Base-by-base conservation (phyloP, 2,329 filamentous ascomycete genomes). In the Furcasterigmium furcatum region DNA sequence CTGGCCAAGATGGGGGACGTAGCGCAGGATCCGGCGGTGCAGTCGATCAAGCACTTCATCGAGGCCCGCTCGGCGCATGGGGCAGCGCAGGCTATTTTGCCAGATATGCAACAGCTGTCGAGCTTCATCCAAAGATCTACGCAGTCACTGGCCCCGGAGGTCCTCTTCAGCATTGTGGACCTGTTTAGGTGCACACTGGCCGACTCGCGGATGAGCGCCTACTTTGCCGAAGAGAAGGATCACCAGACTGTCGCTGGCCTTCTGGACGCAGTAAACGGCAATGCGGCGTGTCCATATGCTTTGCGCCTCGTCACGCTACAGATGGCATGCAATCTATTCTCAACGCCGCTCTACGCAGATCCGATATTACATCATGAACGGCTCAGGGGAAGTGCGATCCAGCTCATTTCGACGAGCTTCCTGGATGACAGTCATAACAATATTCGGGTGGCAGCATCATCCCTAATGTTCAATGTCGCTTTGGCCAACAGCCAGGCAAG, bases 281-380 rank as follows among this genome's bases (percentile, higher is more conserved):
- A 79, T 25, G 59, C 69, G 9, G 64, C 70, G 1, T 87, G 84
- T 34, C 89, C 90, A 0, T 96, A 96, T 60, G 84, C 88, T 5
- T 76, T 95, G 2, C 85, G 90, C 13, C 80, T 96, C 2, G 88
- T 95, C 14, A 86, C 89, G 1, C 68, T 95, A 19, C 91, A 96
- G 55, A 77, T 92, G 58, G 77, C 82, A 2, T 95, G 90, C 67
- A 96, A 96, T 58, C 72, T 95, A 35, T 96, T 95, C 68, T 84
- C 81, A 1, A 85, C 85, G 1, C 77, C 81, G 0, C 72, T 95
- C 1, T 95, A 86, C 57, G 73, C 82, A 1, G 74, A 81, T 3
- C 77, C 84, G 50, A 72, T 91, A 9, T 69, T 87, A 7, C 63
- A 67, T 2, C 68, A 77, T 36, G 63, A 66, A 2, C 43, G 55